These are phyloP conservation scores for Eimeria mitis DNA, from an alignment of 169 alveolate species.

Conservation along the genomic window DNA sequence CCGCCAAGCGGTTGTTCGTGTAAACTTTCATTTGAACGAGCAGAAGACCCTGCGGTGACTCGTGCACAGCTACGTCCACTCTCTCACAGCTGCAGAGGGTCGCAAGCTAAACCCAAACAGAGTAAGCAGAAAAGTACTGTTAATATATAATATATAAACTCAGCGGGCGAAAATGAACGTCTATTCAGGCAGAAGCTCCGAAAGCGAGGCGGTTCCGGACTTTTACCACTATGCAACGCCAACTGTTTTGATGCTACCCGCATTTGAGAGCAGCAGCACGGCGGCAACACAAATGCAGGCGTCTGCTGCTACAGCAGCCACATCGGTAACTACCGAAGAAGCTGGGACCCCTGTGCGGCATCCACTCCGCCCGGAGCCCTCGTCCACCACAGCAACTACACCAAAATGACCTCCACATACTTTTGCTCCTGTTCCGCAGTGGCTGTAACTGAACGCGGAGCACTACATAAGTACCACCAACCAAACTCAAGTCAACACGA, in stretches of 20 bases:
- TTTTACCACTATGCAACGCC: constrained; percentile 72
- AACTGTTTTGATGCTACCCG: constrained; percentile 76
- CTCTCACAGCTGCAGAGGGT: background rate
- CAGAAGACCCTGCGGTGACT: background rate
- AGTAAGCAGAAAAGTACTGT: background rate
- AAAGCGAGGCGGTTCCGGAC: constrained; percentile 39
- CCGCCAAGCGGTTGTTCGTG: too few relatives aligned
- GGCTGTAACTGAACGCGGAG: constrained; percentile 23
- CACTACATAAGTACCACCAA: background rate
- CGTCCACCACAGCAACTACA: constrained; percentile 19
- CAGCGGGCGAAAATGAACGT: constrained; percentile 66
- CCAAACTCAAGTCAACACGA: background rate
- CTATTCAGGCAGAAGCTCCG: constrained; percentile 65
- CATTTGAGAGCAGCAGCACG: constrained; percentile 49
- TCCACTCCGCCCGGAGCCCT: constrained; percentile 33
- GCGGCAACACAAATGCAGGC: constrained; percentile 53
- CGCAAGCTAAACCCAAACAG: background rate
- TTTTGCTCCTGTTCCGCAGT: constrained; percentile 5
- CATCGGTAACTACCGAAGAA: constrained; percentile 74
- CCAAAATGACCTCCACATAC: background rate
- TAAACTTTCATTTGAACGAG: background rate
- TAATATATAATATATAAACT: constrained; percentile 1
- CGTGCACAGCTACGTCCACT: background rate
- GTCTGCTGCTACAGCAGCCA: constrained; percentile 46
- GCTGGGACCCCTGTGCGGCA: constrained; percentile 63